These are phyloP conservation scores for Rhodotorula sp. DNA, from an alignment of 1,284 basidiomycete species.

Conservation along the genomic window DNA sequence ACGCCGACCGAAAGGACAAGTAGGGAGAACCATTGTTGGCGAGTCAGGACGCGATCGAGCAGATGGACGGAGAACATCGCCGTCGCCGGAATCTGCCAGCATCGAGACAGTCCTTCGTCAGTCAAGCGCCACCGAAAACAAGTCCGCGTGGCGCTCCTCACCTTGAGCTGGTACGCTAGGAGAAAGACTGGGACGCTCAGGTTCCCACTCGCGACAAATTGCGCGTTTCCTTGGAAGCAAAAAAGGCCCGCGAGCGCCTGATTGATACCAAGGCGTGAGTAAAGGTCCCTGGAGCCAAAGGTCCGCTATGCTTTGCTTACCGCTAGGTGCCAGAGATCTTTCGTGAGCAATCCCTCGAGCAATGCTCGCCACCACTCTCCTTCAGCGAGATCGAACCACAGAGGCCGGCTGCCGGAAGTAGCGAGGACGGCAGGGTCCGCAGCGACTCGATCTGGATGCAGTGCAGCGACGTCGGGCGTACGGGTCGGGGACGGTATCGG, in stretches of 20 bases:
- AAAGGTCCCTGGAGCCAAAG: not conserved
- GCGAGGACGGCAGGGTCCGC: not conserved
- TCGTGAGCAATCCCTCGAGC: constrained; percentile 14
- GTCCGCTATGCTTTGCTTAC: constrained; percentile 13
- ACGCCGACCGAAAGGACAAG: constrained; percentile 48
- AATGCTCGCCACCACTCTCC: constrained; percentile 36
- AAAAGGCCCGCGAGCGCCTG: constrained; percentile 44
- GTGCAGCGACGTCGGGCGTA: constrained; percentile 7
- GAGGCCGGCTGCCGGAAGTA: not conserved
- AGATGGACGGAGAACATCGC: constrained; percentile 50
- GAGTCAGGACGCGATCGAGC: constrained; percentile 46
- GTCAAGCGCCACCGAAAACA: not conserved
- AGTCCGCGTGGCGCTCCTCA: constrained; percentile 1
- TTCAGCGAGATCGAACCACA: constrained; percentile 17
- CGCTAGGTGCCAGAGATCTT: constrained; percentile 25
- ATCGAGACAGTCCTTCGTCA: not conserved
- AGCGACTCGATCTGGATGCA: constrained; percentile 24
- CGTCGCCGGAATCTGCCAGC: constrained; percentile 48
- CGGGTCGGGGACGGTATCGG: constrained; percentile 22
- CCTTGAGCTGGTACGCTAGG: constrained; percentile 51
- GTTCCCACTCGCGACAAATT: constrained; percentile 48
- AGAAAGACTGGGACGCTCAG: constrained; percentile 49
- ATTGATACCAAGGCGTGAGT: not conserved
- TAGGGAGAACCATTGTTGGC: constrained; percentile 49
- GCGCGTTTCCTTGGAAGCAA: constrained; percentile 46